Conservation (phyloP, 2,329 filamentous ascomycete genomes). For the Calonectria hongkongensis region DNA sequence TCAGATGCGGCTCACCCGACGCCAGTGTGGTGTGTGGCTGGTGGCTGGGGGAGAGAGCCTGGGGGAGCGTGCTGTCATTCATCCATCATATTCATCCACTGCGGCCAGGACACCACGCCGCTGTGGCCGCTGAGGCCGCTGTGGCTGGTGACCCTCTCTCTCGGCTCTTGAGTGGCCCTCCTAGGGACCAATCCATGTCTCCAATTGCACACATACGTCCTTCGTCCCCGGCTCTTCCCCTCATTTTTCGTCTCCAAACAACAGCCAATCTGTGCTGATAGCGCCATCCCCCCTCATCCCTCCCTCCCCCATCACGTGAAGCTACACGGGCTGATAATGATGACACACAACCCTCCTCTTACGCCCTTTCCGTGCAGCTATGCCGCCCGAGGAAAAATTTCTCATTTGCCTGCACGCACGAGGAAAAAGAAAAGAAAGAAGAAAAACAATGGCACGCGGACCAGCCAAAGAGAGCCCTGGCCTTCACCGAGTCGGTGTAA, state of each 20-base stretch:
- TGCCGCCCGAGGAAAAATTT: neutral
- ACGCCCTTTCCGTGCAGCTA: neutral
- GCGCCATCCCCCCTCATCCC: neutral
- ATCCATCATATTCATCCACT: too few species aligned
- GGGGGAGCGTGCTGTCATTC: too few species aligned
- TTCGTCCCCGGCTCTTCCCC: neutral
- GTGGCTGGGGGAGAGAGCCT: neutral
- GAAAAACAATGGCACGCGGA: too few species aligned
- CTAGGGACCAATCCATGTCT: constrained; percentile 25
- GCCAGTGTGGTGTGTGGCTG: constrained; percentile 47
- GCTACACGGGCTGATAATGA: neutral
- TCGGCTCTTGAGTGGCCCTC: too few species aligned
- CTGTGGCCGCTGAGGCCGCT: neutral
- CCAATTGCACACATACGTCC: constrained; percentile 21
- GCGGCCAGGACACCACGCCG: too few species aligned
- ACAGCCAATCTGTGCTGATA: constrained; percentile 18
- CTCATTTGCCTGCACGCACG: neutral
- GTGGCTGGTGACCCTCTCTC: constrained; percentile 17
- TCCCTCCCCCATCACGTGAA: neutral
- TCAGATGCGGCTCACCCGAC: constrained; percentile 50
- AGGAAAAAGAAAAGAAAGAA: neutral
- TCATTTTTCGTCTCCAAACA: constrained; percentile 5
- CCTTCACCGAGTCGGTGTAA: constrained; percentile 8
- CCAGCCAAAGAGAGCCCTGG: neutral
- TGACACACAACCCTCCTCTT: neutral